phyloP scores from a whole-genome alignment of 2,329 filamentous ascomycete species.

The Talaromyces sp. region DNA sequence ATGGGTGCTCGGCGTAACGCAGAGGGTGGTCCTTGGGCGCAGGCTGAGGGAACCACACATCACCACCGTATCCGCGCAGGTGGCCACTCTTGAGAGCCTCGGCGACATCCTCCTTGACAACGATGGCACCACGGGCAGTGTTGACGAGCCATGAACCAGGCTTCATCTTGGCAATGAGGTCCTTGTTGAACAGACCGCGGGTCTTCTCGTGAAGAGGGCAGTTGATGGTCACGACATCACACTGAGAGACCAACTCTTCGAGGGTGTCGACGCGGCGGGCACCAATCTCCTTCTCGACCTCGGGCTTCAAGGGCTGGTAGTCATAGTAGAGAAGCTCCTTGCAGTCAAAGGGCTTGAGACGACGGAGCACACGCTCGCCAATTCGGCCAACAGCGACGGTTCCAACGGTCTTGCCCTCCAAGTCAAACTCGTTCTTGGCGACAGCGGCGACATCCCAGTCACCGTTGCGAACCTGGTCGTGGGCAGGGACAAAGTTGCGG shows the following conservation, averaged over 20 bases:
- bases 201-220: constrained; percentile 99
- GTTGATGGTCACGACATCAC: constrained; percentile 98
- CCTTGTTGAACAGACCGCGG: constrained; percentile 94
- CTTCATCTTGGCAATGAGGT: constrained; percentile 99
- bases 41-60: constrained; percentile 90
- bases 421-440: constrained; percentile 97
- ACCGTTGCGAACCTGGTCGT: constrained; percentile 83
- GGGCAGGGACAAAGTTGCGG: constrained; percentile 97
- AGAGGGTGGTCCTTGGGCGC: constrained; percentile 89
- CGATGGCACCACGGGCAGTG: constrained; percentile 96
- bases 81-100: constrained; percentile 88
- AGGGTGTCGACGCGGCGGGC: constrained; percentile 81
- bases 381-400: constrained; percentile 97
- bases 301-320: constrained; percentile 86
- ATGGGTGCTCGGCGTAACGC: constrained; percentile 87
- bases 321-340: constrained; percentile 99
- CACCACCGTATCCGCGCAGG: constrained; percentile 46
- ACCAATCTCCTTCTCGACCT: constrained; percentile 92
- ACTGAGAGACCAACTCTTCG: constrained; percentile 91
- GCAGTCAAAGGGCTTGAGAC: constrained; percentile 97
- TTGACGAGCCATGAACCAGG: constrained; percentile 95
- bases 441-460: constrained; percentile 95
- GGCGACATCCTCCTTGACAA: constrained; percentile 98
- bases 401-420: constrained; percentile 95
- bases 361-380: constrained; percentile 92